A percentile compares a stretch with the other conserved stretches of the same genome.
Evolutionary conservation across 768 basidiomycete species (phyloP).

Genomic region (Rubroboletus satanas): DNA sequence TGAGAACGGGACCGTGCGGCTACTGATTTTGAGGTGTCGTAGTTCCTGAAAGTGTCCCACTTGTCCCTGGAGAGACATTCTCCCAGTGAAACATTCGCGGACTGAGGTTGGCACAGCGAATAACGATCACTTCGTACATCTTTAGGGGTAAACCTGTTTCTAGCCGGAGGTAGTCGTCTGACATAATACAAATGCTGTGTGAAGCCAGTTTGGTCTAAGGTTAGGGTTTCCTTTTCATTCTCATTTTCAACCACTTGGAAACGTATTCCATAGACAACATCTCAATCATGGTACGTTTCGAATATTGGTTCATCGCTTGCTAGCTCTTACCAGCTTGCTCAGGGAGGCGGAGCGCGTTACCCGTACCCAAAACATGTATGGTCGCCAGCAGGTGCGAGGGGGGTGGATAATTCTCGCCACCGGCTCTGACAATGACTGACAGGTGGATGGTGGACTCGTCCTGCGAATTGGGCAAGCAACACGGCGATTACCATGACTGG

Average conservation of each 20-base stretch:
- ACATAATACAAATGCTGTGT: slow-evolving; percentile 1
- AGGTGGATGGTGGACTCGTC: slow-evolving; percentile 97
- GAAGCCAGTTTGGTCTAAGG: background rate
- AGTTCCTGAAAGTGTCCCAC: too few relatives aligned
- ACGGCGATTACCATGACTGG: slow-evolving; percentile 71
- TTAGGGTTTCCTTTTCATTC: slow-evolving; percentile 14
- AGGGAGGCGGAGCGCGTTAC: slow-evolving; percentile 86
- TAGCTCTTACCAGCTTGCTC: background rate
- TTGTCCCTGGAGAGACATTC: too few relatives aligned
- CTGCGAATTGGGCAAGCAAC: slow-evolving; percentile 85
- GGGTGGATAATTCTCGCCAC: background rate
- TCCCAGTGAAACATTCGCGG: too few relatives aligned
- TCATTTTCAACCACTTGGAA: background rate
- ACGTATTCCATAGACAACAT: background rate
- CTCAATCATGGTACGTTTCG: slow-evolving; percentile 12
- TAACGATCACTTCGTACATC: too few relatives aligned
- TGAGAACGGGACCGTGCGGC: too few relatives aligned
- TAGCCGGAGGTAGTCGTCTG: too few relatives aligned
- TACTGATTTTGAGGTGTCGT: too few relatives aligned
- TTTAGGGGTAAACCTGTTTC: too few relatives aligned
- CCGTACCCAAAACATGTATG: slow-evolving; percentile 94
- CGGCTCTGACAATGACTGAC: background rate
- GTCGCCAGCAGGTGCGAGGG: slow-evolving; percentile 78
- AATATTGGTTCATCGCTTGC: background rate
- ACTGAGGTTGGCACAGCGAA: too few relatives aligned